Conservation (phyloP, 2,329 filamentous ascomycete genomes). For the Thyridium curvatum region DNA sequence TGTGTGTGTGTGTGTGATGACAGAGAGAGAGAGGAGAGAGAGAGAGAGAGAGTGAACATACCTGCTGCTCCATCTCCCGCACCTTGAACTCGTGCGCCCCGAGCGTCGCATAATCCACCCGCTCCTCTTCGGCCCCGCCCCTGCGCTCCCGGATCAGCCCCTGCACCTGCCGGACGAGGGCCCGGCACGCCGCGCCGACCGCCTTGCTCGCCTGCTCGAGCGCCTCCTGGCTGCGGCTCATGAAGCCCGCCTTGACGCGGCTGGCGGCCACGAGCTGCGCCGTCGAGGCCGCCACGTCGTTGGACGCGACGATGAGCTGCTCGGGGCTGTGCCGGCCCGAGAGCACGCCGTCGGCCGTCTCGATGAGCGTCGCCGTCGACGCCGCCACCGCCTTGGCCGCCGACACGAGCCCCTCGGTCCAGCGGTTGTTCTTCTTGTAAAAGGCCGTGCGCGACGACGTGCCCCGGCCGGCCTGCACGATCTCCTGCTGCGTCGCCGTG, state of each 20-base stretch:
- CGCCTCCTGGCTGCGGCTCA: constrained; percentile 92
- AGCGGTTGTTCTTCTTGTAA: constrained; percentile 99
- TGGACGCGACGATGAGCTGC: constrained; percentile 95
- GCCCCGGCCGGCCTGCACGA: constrained; percentile 87
- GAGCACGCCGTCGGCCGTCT: constrained; percentile 94
- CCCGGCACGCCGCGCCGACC: constrained; percentile 81
- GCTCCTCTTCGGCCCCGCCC: constrained; percentile 70
- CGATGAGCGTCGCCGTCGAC: constrained; percentile 93
- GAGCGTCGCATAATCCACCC: constrained; percentile 81
- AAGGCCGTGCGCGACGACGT: constrained; percentile 85
- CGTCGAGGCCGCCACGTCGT: constrained; percentile 92
- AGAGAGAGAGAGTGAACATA: constrained; percentile 38
- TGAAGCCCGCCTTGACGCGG: constrained; percentile 95
- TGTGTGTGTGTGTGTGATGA: no score
- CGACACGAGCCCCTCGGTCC: constrained; percentile 96
- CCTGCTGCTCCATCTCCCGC: constrained; percentile 98
- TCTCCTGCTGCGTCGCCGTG: constrained; percentile 88
- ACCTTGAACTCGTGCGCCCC: constrained; percentile 97
- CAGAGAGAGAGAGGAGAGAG: no score
- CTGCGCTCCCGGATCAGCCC: constrained; percentile 85
- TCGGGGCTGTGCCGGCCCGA: constrained; percentile 88
- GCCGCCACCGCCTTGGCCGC: constrained; percentile 92
- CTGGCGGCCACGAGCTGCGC: constrained; percentile 94
- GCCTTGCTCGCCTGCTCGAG: constrained; percentile 89
- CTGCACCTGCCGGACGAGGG: constrained; percentile 89